Percentiles rank a stretch among this genome's conserved stretches.
Conservation (phyloP, 495 filamentous ascomycete genomes). For the Neurospora sp. region DNA sequence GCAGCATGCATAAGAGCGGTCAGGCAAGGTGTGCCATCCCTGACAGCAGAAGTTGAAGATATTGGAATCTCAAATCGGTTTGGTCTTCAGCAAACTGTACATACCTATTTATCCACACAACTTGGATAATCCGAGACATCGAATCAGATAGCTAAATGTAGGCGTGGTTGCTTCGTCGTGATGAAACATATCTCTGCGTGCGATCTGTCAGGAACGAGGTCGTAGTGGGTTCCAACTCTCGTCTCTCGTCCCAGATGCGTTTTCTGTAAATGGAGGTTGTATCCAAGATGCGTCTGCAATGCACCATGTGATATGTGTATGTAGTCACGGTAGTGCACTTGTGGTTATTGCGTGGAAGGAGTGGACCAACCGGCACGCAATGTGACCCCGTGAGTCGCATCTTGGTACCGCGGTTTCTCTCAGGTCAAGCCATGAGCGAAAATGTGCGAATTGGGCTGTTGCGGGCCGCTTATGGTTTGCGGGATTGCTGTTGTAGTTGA, state of each 20-base stretch:
- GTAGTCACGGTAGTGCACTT: neutral
- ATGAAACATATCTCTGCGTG: neutral
- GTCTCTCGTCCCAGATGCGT: neutral
- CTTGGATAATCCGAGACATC: neutral
- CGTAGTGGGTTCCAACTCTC: neutral
- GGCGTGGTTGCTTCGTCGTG: neutral
- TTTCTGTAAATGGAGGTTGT: neutral
- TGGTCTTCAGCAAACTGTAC: neutral
- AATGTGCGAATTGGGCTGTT: neutral
- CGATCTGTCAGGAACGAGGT: neutral
- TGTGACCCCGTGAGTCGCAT: neutral
- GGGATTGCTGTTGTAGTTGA: neutral
- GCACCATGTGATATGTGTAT: neutral
- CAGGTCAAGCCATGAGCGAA: neutral
- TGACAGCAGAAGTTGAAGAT: neutral
- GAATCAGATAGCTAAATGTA: neutral
- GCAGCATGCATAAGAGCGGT: neutral
- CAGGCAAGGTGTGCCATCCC: neutral
- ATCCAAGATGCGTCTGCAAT: neutral
- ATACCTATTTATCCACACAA: neutral
- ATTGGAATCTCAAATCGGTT: neutral
- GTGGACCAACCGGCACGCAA: neutral
- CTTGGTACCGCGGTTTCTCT: neutral
- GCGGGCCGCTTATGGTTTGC: neutral
- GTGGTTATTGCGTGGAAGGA: neutral